These are phyloP conservation scores for Plasmodium malariae DNA, from an alignment of 169 alveolate genomes.

Conservation along the genomic window DNA sequence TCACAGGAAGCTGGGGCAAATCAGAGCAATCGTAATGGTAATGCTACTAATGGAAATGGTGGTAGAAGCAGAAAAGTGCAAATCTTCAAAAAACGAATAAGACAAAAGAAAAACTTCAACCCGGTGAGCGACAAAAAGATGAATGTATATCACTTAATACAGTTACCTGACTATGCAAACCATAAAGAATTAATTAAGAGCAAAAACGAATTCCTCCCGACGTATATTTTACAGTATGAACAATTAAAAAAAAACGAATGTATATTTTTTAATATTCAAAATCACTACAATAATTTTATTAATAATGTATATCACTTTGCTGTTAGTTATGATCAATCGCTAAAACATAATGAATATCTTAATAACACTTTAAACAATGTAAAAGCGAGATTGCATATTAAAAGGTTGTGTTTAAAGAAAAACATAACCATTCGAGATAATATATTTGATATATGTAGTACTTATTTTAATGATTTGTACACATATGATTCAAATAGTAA, in stretches of 20 bases:
- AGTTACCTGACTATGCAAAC: constrained; percentile 62
- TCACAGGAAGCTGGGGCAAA: neutral
- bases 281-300: constrained; percentile 55
- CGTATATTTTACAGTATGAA: constrained; percentile 61
- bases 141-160: constrained; percentile 31
- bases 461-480: constrained; percentile 49
- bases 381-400: constrained; percentile 37
- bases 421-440: constrained; percentile 28
- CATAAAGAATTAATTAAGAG: constrained; percentile 49
- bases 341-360: constrained; percentile 48
- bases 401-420: constrained; percentile 34
- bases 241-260: constrained; percentile 67
- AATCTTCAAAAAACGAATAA: constrained; percentile 30
- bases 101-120: constrained; percentile 18
- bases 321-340: constrained; percentile 57
- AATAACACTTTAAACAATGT: constrained; percentile 37
- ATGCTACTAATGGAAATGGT: neutral
- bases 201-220: constrained; percentile 44
- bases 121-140: constrained; percentile 6
- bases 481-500: constrained; percentile 32
- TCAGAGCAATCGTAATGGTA: neutral
- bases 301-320: constrained; percentile 67
- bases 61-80: neutral
- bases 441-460: constrained; percentile 43
- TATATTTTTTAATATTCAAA: constrained; percentile 54